A percentile compares a stretch with the other conserved stretches of the same genome.
Conservation (phyloP, 148 eudicot species). For the Agrostemma githago region DNA sequence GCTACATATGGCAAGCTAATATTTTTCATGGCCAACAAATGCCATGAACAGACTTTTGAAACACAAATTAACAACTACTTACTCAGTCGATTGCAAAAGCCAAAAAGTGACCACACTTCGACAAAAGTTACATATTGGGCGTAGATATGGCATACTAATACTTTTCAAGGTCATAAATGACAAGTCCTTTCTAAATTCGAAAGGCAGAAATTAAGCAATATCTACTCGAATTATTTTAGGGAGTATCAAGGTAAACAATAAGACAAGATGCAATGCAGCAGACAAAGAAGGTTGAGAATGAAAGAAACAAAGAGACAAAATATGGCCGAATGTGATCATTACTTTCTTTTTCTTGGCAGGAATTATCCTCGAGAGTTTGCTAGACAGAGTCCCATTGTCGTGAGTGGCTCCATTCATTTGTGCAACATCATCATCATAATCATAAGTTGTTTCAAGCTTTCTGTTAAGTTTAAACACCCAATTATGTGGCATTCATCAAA, state of each 20-base stretch:
- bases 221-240: neutral
- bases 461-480: slow-evolving; percentile 36
- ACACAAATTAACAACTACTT: too few species aligned
- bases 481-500: neutral
- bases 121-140: neutral
- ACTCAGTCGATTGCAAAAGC: too few species aligned
- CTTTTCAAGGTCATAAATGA: neutral
- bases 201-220: neutral
- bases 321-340: slow-evolving; percentile 31
- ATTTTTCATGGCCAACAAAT: too few species aligned
- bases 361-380: slow-evolving; percentile 45
- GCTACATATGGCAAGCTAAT: too few species aligned
- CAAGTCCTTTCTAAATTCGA: neutral
- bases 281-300: neutral
- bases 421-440: slow-evolving; percentile 75
- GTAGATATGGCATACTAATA: neutral
- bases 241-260: neutral
- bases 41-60: too few species aligned
- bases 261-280: neutral
- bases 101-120: too few species aligned
- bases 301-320: neutral
- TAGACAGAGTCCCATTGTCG: slow-evolving; percentile 33
- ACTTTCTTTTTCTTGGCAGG: slow-evolving; percentile 35
- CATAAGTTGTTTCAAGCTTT: slow-evolving; percentile 66
- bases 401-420: slow-evolving; percentile 36